A percentile compares a stretch with the other conserved stretches of the same genome.
These are phyloP conservation scores for Naumovozyma baii DNA, from an alignment of 805 yeast species.

Conservation along the genomic window DNA sequence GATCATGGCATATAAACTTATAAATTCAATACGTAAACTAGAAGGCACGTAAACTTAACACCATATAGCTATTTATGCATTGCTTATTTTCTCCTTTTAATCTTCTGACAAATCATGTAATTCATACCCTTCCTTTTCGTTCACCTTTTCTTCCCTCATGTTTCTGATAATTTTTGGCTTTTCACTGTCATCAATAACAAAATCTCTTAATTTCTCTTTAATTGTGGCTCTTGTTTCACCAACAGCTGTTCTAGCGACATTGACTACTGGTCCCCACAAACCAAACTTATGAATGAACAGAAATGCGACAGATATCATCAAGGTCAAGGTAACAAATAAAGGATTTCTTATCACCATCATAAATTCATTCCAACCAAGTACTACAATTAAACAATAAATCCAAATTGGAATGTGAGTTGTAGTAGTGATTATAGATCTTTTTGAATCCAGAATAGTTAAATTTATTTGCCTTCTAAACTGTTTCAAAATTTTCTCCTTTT, in stretches of 20 bases:
- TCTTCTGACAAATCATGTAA: background rate
- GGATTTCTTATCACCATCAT: conserved; percentile 84
- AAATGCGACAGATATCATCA: conserved; percentile 49
- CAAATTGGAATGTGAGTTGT: conserved; percentile 76
- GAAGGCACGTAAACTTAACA: too few relatives aligned
- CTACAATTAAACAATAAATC: conserved; percentile 60
- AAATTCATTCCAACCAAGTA: conserved; percentile 93
- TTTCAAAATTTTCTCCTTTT: conserved; percentile 45
- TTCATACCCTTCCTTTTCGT: background rate
- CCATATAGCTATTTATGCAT: too few relatives aligned
- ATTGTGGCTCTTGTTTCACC: conserved; percentile 49
- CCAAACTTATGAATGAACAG: conserved; percentile 63
- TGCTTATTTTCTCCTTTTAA: background rate
- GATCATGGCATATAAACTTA: too few relatives aligned
- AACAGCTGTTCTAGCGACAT: conserved; percentile 46
- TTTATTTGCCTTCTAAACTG: conserved; percentile 70
- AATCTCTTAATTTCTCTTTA: conserved; percentile 48
- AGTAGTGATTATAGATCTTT: conserved; percentile 71
- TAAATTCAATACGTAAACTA: too few relatives aligned
- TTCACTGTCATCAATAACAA: conserved; percentile 43
- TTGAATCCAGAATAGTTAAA: conserved; percentile 75
- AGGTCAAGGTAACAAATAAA: conserved; percentile 53
- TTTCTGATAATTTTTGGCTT: conserved; percentile 2
- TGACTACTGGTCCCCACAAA: conserved; percentile 65
- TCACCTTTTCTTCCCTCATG: background rate